These are phyloP conservation scores for Hyphopichia pseudoburtonii DNA, from an alignment of 1,139 yeast genomes.

Conservation along the genomic window DNA sequence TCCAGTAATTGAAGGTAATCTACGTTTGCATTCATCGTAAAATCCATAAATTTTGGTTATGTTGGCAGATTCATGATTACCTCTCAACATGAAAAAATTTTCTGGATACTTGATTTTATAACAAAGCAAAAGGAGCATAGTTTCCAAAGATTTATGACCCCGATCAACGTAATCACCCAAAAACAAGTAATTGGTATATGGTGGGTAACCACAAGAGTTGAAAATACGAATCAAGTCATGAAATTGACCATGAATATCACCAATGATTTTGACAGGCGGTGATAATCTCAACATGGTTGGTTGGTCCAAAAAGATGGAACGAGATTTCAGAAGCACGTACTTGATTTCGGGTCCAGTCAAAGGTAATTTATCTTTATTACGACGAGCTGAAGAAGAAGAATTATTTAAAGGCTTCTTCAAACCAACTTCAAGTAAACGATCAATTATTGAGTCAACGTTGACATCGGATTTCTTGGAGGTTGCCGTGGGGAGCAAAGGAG, in stretches of 20 bases:
- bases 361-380: constrained; percentile 42
- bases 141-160: constrained; percentile 80
- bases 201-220: constrained; percentile 79
- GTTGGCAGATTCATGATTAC: constrained; percentile 84
- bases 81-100: constrained; percentile 78
- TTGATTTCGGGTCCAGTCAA: constrained; percentile 57
- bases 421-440: constrained; percentile 51
- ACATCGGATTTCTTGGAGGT: constrained; percentile 21
- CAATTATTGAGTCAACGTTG: constrained; percentile 58
- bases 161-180: constrained; percentile 87
- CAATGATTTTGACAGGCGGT: constrained; percentile 85
- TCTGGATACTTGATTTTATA: constrained; percentile 82
- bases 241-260: constrained; percentile 86
- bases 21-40: constrained; percentile 83
- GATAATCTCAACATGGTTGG: constrained; percentile 75
- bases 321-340: constrained; percentile 62
- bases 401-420: constrained; percentile 19
- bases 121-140: constrained; percentile 68
- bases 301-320: constrained; percentile 71
- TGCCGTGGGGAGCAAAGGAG: constrained; percentile 22
- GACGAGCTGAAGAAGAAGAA: constrained; percentile 22
- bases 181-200: constrained; percentile 73
- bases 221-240: constrained; percentile 72
- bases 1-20: constrained; percentile 52
- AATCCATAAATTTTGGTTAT: constrained; percentile 85